Base-by-base conservation (phyloP, 495 filamentous ascomycete species). In the Penicillium canariense region DNA sequence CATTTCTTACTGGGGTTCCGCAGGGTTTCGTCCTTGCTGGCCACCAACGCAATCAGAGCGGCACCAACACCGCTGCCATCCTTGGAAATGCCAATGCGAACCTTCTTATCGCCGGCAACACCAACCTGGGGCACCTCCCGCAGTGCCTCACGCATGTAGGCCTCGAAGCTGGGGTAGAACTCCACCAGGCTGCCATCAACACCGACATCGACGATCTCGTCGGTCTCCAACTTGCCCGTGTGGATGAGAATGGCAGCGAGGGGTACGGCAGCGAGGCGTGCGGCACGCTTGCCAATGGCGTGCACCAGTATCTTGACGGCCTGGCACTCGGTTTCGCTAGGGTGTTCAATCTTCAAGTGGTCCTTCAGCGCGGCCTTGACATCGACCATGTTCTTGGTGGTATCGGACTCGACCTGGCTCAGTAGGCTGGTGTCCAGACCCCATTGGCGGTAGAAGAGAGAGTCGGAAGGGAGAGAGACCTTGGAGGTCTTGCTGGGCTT, bases 31-130 rank as follows among this genome's bases (percentile, higher is more conserved):
- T 68, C 65, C 53, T 69, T 72, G 63, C 69, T 70, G 23, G 82
- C 83, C 23, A 93, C 87, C 12, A 96, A 77, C 28, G 92, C 92
- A 70, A 96, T 96, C 61, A 97, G 69, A 44, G 92, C 92, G 8
- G 92, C 92, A 25, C 92, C 92, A 43, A 97, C 92, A 48, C 92
- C 92, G 52, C 84, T 88, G 43, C 92, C 92, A 73, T 97, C 92
- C 80, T 94, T 93, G 48, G 92, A 92, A 69, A 96, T 90, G 11
- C 91, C 92, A 61, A 97, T 96, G 36, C 89, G 79, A 55, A 97
- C 82, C 68, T 83, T 86, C 69, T 87, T 84, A 49, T 93, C 89
- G 8, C 89, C 88, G 10, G 78, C 75, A 10, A 65, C 69, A 10
- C 91, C 91, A 60, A 96, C 84, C 50, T 85, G 81, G 26, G 85